These are phyloP conservation scores for Phytophthora crassamura DNA, from an alignment of 352 stramenopile genomes.

Conservation along the genomic window DNA sequence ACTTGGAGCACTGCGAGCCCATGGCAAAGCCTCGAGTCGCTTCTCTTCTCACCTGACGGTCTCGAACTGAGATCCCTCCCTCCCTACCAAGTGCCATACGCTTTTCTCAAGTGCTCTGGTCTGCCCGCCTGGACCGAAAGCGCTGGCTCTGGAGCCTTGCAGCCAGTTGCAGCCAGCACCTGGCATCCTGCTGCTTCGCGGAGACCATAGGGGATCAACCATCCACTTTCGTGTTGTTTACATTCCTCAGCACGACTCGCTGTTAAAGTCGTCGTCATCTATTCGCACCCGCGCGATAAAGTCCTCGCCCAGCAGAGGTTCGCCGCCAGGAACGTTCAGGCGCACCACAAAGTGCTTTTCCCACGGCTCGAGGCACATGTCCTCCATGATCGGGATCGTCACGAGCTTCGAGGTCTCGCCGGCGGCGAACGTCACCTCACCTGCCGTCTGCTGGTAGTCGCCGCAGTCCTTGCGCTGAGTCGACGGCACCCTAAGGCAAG, in stretches of 20 bases:
- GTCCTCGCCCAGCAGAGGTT: conserved; percentile 89
- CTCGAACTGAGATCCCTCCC: conserved; percentile 2
- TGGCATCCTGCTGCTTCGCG: conserved; percentile 3
- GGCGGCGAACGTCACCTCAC: conserved; percentile 90
- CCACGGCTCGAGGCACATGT: conserved; percentile 90
- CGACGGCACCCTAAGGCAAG: conserved; percentile 63
- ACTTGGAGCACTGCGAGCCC: conserved; percentile 36
- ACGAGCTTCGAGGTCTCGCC: conserved; percentile 90
- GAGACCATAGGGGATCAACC: conserved; percentile 15
- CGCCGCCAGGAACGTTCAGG: conserved; percentile 91
- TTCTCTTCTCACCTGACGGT: conserved; percentile 10
- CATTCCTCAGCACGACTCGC: conserved; percentile 55
- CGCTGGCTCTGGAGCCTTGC: conserved; percentile 15
- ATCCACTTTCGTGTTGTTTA: no score
- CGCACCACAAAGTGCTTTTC: conserved; percentile 93
- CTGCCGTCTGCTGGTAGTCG: conserved; percentile 81
- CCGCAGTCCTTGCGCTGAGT: conserved; percentile 66
- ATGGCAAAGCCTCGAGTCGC: conserved; percentile 13
- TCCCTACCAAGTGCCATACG: conserved; percentile 7
- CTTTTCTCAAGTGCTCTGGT: conserved; percentile 17
- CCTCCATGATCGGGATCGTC: conserved; percentile 93
- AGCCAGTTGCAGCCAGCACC: no score
- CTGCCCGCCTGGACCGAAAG: conserved; percentile 25
- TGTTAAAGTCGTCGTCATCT: conserved; percentile 92
- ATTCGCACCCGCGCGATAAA: conserved; percentile 92